Evolutionary conservation across 2,329 filamentous ascomycete species (phyloP).

Genomic region (Arthrobotrys sphaeroides): DNA sequence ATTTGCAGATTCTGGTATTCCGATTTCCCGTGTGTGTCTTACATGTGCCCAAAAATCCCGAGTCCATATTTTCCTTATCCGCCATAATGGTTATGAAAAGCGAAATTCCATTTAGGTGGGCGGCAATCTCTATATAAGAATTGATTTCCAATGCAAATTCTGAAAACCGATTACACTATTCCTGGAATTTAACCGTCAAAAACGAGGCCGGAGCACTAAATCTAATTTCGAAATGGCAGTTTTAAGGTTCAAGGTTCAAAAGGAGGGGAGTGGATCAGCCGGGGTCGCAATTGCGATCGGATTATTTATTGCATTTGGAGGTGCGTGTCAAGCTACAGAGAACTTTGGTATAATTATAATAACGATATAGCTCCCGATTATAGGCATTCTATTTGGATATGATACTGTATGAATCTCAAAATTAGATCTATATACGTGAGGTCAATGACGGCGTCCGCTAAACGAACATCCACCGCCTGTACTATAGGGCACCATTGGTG

Average conservation of each 20-base stretch:
- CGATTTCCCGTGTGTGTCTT: no score
- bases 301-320: slow-evolving; percentile 75
- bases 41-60: no score
- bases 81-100: no score
- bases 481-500: slow-evolving; percentile 69
- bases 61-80: no score
- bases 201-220: neutral
- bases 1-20: no score
- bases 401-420: slow-evolving; percentile 15
- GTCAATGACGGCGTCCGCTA: slow-evolving; percentile 59
- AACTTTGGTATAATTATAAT: neutral
- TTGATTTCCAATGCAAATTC: no score
- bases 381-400: slow-evolving; percentile 32
- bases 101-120: no score
- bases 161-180: no score
- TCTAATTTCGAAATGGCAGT: neutral
- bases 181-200: no score
- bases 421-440: neutral
- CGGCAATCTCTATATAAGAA: no score
- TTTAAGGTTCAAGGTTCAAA: slow-evolving; percentile 3
- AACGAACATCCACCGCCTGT: slow-evolving; percentile 13
- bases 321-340: slow-evolving; percentile 62
- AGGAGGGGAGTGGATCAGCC: slow-evolving; percentile 31
- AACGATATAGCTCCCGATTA: slow-evolving; percentile 61
- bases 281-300: slow-evolving; percentile 67